Base-by-base conservation (phyloP, 2,329 filamentous ascomycete genomes). In the Elsinoe arachidis region DNA sequence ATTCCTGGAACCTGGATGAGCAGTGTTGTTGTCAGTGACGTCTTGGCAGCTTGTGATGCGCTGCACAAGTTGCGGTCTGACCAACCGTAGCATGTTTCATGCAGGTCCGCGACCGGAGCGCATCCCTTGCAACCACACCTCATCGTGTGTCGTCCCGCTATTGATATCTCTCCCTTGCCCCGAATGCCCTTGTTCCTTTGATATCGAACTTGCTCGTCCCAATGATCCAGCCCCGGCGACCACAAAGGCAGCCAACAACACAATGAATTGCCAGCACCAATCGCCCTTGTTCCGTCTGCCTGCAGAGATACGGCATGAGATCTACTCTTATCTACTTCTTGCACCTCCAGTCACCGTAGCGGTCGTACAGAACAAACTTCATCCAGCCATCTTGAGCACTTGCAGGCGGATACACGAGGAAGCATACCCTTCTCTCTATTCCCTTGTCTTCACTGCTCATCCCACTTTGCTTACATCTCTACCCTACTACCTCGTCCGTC, bases 251-350 rank as follows among this genome's bases (percentile, higher is more conserved):
- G 26, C 19, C n/a, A 54, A 64, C 61, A 21, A 15, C 3, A 34
- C 14, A 23, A 15, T 53, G 33, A 34, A 53, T 11, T 38, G 26
- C 12, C 49, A 53, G 17, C 33, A 33, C 26, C 49, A 53, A 26
- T 68, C 62, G 39, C 60, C 62, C 11, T 63, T 76, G 57, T 74
- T 76, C 68, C 66, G 62, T 14, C 74, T 87, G 1, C 78, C 86
- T 21, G 74, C 76, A 2, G 84, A 87, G 63, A 74, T 87, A 2
- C 77, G 78, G 37, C 80, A 84, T 56, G 76, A 85, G 64, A 79
- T 87, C 33, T 80, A 76, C 66, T 61, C 63, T 30, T 63, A 66
- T 30, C 67, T 76, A 26, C 67, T 78, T 14, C 64, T 66, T 6
- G 43, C 55, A 37, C 39, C 14, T 38, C 66, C 35, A 59, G 60